Percentiles rank a stretch among this genome's conserved stretches.
phyloP scores from a whole-genome alignment of 2,329 filamentous ascomycete species.

The Eutypa lata region DNA sequence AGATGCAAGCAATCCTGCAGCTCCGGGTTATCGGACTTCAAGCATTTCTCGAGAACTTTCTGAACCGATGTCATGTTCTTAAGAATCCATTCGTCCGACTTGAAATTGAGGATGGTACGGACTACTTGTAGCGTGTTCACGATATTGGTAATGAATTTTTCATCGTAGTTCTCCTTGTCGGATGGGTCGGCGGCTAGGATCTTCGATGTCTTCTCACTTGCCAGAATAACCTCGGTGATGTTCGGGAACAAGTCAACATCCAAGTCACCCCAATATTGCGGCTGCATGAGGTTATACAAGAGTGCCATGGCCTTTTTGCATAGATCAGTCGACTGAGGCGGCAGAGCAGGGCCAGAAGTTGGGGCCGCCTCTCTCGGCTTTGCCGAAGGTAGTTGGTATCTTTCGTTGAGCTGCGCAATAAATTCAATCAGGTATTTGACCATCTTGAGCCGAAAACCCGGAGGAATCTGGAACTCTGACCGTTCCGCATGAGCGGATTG shows the following conservation, averaged over 20 bases:
- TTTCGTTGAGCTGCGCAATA: constrained; percentile 84
- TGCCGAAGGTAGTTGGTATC: constrained; percentile 72
- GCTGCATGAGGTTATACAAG: constrained; percentile 79
- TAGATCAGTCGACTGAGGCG: constrained; percentile 67
- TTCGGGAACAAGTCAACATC: constrained; percentile 90
- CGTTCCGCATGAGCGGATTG: constrained; percentile 48
- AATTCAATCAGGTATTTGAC: constrained; percentile 95
- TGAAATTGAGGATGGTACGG: constrained; percentile 82
- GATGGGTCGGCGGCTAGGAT: constrained; percentile 57
- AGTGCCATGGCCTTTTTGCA: constrained; percentile 81
- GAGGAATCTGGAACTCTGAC: constrained; percentile 66
- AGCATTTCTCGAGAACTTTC: constrained; percentile 82
- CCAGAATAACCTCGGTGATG: constrained; percentile 80
- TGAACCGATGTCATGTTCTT: constrained; percentile 75
- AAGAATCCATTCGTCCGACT: constrained; percentile 86
- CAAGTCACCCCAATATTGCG: constrained; percentile 86
- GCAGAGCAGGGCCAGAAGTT: constrained; percentile 43
- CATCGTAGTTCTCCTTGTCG: constrained; percentile 71
- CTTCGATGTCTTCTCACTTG: constrained; percentile 70
- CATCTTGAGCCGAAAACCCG: constrained; percentile 70
- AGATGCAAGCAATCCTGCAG: constrained; percentile 89
- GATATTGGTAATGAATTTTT: constrained; percentile 81
- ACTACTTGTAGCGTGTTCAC: constrained; percentile 93
- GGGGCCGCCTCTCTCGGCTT: constrained; percentile 56
- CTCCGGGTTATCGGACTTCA: constrained; percentile 86